These are phyloP conservation scores for Cucumis sativus DNA, from an alignment of 306 rosid species.

Conservation along the genomic window Cucumber_9930_V3 NC_026659.2:18204501-18205000, in stretches of 20 bases:
- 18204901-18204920: background rate
- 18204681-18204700: background rate
- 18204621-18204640: background rate
- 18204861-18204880: background rate
- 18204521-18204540: slow-evolving; percentile 97
- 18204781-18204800: background rate
- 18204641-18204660: background rate
- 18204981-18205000: background rate
- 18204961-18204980: background rate
- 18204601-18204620: slow-evolving; percentile 2
- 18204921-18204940: background rate
- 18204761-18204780: background rate
- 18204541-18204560: slow-evolving; percentile 95
- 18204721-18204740: background rate
- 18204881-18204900: background rate
- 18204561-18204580: slow-evolving; percentile 91
- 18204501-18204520: slow-evolving; percentile 98
- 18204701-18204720: background rate
- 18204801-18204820: background rate
- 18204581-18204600: slow-evolving; percentile 90
- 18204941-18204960: background rate
- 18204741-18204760: background rate
- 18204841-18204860: background rate
- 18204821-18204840: background rate
- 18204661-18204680: background rate